phyloP scores from a whole-genome alignment of 2,329 filamentous ascomycete species.

The Paracorniculantispora psalliotae region DNA sequence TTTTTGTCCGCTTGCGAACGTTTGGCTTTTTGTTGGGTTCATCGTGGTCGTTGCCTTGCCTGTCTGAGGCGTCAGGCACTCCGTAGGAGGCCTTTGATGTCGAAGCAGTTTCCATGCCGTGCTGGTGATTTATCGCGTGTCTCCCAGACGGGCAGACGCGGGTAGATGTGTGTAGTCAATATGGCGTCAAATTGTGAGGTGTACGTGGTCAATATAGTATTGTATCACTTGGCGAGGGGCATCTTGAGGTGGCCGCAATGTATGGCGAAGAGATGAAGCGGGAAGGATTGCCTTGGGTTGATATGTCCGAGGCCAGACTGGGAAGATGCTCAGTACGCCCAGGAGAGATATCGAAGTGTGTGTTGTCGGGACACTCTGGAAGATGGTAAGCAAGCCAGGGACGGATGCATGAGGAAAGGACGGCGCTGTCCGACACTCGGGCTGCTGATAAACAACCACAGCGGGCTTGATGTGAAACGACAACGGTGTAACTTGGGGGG shows the following conservation, averaged over 20 bases:
- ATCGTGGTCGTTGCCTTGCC: conserved; percentile 33
- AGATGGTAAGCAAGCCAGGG: conserved; percentile 4
- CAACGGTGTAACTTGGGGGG: conserved; percentile 6
- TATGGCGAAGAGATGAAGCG: neutral
- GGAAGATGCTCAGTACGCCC: neutral
- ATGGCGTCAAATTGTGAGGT: neutral
- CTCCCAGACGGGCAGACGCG: neutral
- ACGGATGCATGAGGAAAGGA: conserved; percentile 9
- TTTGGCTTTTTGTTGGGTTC: conserved; percentile 44
- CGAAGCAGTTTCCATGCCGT: conserved; percentile 1
- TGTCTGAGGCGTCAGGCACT: conserved; percentile 25
- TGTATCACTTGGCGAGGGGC: conserved; percentile 8
- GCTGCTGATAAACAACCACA: conserved; percentile 7
- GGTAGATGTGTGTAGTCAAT: neutral
- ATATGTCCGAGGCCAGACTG: neutral
- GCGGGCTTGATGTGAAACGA: conserved; percentile 12
- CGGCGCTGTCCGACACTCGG: conserved; percentile 4
- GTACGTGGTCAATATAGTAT: conserved; percentile 1
- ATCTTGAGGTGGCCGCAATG: conserved; percentile 1
- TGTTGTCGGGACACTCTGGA: neutral
- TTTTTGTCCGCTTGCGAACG: conserved; percentile 74
- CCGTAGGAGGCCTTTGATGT: neutral
- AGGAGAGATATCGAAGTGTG: conserved; percentile 1
- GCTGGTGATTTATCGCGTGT: neutral
- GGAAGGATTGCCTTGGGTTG: neutral